Percentiles rank a stretch among this genome's conserved stretches.
Evolutionary conservation across 768 basidiomycete species (phyloP).

Genomic region (Tephrocybe sp.): DNA sequence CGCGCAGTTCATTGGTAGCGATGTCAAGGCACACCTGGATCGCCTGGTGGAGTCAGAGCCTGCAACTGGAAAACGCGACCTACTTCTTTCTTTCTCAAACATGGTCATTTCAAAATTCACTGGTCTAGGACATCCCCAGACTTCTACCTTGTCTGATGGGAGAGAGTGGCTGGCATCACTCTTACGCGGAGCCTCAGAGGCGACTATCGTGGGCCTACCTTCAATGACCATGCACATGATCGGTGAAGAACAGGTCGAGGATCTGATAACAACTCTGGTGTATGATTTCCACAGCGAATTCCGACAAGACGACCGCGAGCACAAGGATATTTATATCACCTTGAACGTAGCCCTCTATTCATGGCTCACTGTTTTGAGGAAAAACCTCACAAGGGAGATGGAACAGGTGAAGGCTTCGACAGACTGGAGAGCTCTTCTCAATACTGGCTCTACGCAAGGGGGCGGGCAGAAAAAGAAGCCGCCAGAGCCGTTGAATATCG

Average conservation of each 20-base stretch:
- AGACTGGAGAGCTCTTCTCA: conserved; percentile 46
- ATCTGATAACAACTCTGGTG: conserved; percentile 37
- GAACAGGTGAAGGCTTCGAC: conserved; percentile 63
- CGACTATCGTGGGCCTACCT: conserved; percentile 77
- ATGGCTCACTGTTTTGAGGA: conserved; percentile 76
- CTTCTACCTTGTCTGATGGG: conserved; percentile 36
- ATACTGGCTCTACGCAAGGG: conserved; percentile 24
- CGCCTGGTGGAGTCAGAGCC: conserved; percentile 54
- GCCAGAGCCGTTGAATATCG: conserved; percentile 32
- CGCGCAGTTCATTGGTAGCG: conserved; percentile 67
- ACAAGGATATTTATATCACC: conserved; percentile 82
- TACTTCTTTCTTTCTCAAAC: conserved; percentile 71
- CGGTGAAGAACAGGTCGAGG: conserved; percentile 56
- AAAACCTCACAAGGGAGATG: conserved; percentile 74
- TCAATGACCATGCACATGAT: conserved; percentile 82
- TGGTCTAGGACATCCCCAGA: conserved; percentile 52
- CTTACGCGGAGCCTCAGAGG: conserved; percentile 59
- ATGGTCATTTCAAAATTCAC: conserved; percentile 73
- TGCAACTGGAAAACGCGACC: conserved; percentile 54
- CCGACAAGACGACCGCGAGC: conserved; percentile 47
- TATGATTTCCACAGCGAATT: conserved; percentile 79
- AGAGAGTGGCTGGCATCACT: conserved; percentile 60
- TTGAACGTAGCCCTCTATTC: conserved; percentile 80
- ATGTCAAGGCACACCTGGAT: conserved; percentile 69
- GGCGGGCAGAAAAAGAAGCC: conserved; percentile 34